Base-by-base conservation (phyloP, 495 filamentous ascomycete genomes). In the Penicillium tannophilum region DNA sequence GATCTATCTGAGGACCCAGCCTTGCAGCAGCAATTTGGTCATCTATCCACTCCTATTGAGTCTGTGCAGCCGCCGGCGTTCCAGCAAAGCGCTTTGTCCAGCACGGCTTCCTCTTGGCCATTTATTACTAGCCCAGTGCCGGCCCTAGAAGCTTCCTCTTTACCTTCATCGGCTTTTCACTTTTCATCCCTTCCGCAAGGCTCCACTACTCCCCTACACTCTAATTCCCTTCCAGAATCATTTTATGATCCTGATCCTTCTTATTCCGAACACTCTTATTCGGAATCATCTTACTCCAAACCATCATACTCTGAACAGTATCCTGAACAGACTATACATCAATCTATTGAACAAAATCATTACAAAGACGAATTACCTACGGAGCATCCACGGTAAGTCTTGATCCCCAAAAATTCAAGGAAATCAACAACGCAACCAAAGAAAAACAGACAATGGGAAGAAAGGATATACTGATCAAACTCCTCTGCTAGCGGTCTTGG, bases 51-150 rank as follows among this genome's bases (percentile, higher is more conserved):
- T 55, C 19, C 53, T 10, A 46, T 65, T 28, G 62, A 68, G 47
- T 56, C 62, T 54, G 62, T 58, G 36, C 61, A 64, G 23, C 48
- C 60, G 39, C 54, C 58, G 16, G 43, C 17, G 39, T 68, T 62
- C 60, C 54, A 59, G 56, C 55, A 51, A 44, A 52, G 51, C 50
- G 42, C 48, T 16, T 50, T 61, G 52, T 50, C 55, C 28, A 30
- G 24, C 10, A 45, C 63, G 35, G 35, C 46, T 19, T 45, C 55
- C 24, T 19, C 57, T 14, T 68, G 63, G 65, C 39, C 60, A 11
- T 44, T 62, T 55, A 52, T 62, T 46, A 58, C 35, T 19, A 55
- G 39, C 23, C 52, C 52, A 28, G 43, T 46, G 4, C 54, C 45
- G 52, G 52, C 49, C 45, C 46, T 58, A 35, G 51, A 57, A 50